phyloP scores from a whole-genome alignment of 179 eudicot genomes.

The Actinidia polygama region DNA sequence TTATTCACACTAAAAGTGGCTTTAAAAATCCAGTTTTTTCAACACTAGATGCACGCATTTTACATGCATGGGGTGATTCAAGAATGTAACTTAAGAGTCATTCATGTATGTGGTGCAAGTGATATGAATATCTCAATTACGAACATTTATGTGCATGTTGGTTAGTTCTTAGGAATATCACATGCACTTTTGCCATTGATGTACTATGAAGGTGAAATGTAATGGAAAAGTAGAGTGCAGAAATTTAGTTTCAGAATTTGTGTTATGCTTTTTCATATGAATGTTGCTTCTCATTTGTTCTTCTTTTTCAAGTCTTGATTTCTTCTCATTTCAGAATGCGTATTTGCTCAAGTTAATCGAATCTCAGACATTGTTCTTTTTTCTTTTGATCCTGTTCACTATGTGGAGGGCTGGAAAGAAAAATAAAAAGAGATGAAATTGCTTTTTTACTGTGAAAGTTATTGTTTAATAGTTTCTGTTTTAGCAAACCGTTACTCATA shows the following conservation, averaged over 20 bases:
- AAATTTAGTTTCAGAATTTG: too few relatives aligned
- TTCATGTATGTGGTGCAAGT: not conserved
- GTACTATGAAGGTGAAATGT: too few relatives aligned
- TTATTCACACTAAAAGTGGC: too few relatives aligned
- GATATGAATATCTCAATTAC: not conserved
- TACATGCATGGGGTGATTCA: not conserved
- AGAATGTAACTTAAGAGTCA: not conserved
- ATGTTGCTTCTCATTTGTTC: too few relatives aligned
- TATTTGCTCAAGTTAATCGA: not conserved
- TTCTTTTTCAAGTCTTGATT: not conserved
- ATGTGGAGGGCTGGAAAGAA: conserved; percentile 1
- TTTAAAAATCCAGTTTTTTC: too few relatives aligned
- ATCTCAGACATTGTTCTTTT: not conserved
- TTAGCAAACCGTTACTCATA: not conserved
- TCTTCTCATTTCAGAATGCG: not conserved
- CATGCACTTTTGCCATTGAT: too few relatives aligned
- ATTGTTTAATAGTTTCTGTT: not conserved
- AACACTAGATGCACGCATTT: not conserved
- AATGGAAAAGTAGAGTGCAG: too few relatives aligned
- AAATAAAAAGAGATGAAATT: not conserved
- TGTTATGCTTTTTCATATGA: too few relatives aligned
- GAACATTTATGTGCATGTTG: not conserved
- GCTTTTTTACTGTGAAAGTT: not conserved
- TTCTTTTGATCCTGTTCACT: not conserved
- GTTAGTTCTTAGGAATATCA: not conserved